Conservation (phyloP, 495 filamentous ascomycete species). For the Pyrenula massariospora region DNA sequence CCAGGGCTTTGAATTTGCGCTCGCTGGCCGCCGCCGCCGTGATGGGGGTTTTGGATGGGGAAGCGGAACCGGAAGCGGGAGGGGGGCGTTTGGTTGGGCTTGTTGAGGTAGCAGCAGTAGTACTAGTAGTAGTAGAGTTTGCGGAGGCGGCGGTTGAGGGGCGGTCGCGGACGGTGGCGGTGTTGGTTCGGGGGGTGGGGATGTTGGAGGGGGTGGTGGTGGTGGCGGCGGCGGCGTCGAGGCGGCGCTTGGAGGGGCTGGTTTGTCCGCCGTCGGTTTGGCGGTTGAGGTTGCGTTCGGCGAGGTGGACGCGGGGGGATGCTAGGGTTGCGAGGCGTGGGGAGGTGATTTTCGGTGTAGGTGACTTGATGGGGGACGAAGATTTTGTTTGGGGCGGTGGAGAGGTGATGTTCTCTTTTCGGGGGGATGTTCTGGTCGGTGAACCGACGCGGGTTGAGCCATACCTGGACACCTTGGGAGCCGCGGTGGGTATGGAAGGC, state of each 20-base stretch:
- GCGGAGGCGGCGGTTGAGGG: background rate
- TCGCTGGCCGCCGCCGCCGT: constrained; percentile 63
- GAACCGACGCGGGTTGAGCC: constrained; percentile 4
- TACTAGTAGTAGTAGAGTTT: constrained; percentile 11
- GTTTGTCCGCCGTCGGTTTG: background rate
- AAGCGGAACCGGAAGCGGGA: background rate
- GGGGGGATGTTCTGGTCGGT: constrained; percentile 16
- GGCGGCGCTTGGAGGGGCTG: background rate
- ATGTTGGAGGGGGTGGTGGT: background rate
- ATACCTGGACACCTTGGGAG: constrained; percentile 11
- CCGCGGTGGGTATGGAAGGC: constrained; percentile 3
- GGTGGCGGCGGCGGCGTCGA: background rate
- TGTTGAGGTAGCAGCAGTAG: background rate
- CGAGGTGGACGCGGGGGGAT: constrained; percentile 6
- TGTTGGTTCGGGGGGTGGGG: background rate
- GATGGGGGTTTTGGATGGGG: constrained; percentile 28
- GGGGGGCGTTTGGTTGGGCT: background rate
- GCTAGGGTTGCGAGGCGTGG: background rate
- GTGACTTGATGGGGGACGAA: background rate
- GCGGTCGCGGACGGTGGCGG: background rate
- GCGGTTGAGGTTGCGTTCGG: background rate
- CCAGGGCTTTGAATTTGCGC: constrained; percentile 67
- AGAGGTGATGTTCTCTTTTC: constrained; percentile 5
- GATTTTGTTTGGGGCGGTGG: background rate
- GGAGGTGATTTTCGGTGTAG: background rate